phyloP scores from a whole-genome alignment of 2,329 filamentous ascomycete genomes.

The Huntiella abstrusa region DNA sequence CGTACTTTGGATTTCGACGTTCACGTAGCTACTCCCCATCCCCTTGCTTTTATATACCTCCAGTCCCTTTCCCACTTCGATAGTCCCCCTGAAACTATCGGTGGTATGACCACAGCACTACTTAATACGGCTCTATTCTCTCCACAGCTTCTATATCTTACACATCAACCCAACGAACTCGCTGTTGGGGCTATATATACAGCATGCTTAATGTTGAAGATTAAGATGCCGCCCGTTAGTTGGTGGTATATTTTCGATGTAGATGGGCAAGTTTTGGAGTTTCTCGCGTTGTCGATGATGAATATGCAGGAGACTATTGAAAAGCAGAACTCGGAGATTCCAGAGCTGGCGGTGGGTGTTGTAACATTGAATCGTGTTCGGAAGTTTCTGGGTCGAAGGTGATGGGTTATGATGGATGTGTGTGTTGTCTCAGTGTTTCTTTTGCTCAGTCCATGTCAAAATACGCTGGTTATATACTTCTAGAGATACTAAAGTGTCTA shows the following conservation, averaged over 20 bases:
- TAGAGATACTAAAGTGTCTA: no score
- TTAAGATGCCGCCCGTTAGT: constrained; percentile 62
- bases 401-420: no score
- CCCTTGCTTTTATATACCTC: constrained; percentile 76
- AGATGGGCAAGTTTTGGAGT: constrained; percentile 83
- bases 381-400: constrained; percentile 17
- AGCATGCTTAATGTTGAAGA: constrained; percentile 57
- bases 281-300: constrained; percentile 68
- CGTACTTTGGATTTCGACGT: constrained; percentile 62
- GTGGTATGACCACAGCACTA: constrained; percentile 47
- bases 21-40: constrained; percentile 70
- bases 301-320: constrained; percentile 56
- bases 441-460: no score
- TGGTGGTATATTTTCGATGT: constrained; percentile 99
- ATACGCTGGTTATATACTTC: no score
- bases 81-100: constrained; percentile 4
- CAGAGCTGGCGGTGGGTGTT: constrained; percentile 29
- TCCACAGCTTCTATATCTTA: constrained; percentile 77
- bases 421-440: no score
- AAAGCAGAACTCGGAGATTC: constrained; percentile 38
- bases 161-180: constrained; percentile 71
- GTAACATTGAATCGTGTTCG: constrained; percentile 39
- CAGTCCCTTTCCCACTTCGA: constrained; percentile 62
- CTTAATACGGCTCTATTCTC: constrained; percentile 75
- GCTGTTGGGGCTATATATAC: constrained; percentile 82